phyloP scores from a whole-genome alignment of 2,329 filamentous ascomycete species.

The Setomelanomma holmii region DNA sequence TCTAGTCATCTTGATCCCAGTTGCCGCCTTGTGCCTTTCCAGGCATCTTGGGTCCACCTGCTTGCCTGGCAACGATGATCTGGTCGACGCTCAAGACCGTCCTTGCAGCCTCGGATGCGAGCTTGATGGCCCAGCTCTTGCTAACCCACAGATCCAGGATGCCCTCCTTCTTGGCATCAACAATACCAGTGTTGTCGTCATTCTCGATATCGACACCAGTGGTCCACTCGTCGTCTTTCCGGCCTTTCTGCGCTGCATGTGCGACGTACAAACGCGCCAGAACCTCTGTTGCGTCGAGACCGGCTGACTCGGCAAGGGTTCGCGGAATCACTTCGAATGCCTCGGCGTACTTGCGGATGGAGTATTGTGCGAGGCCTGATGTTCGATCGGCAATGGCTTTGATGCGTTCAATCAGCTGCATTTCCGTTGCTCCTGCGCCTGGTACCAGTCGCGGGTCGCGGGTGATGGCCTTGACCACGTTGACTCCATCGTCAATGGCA shows the following conservation, averaged over 20 bases:
- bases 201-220: conserved; percentile 96
- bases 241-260: conserved; percentile 68
- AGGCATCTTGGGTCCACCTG: conserved; percentile 95
- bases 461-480: conserved; percentile 98
- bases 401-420: conserved; percentile 92
- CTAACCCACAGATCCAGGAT: conserved; percentile 91
- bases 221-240: conserved; percentile 78
- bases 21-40: conserved; percentile 78
- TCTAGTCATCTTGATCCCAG: conserved; percentile 68
- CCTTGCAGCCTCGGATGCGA: conserved; percentile 92
- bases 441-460: conserved; percentile 90
- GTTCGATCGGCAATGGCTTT: conserved; percentile 91
- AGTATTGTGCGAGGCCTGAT: conserved; percentile 90
- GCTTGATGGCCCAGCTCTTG: conserved; percentile 96
- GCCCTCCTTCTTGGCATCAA: conserved; percentile 85
- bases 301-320: conserved; percentile 91
- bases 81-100: conserved; percentile 97
- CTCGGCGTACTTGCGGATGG: conserved; percentile 96
- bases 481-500: conserved; percentile 96
- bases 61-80: conserved; percentile 97
- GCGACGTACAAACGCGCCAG: conserved; percentile 91
- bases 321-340: conserved; percentile 97
- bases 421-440: conserved; percentile 91
- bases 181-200: conserved; percentile 76
- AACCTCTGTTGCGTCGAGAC: conserved; percentile 96